Evolutionary conservation across 2,329 filamentous ascomycete species (phyloP).

Genomic region (Arthrobotrys entomopaga): DNA sequence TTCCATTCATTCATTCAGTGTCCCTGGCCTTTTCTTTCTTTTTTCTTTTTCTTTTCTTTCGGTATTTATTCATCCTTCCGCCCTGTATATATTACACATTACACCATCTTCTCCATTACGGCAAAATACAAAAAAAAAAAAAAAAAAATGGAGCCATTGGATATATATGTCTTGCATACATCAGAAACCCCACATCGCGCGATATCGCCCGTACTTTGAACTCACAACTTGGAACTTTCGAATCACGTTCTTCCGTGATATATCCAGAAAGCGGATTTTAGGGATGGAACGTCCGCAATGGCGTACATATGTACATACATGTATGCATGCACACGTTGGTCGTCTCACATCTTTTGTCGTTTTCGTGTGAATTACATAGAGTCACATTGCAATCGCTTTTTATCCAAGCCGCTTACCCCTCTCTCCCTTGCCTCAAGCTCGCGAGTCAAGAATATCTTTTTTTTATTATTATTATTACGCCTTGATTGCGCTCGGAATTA

Average conservation of each 20-base stretch:
- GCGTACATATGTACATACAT: neutral
- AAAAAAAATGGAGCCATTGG: constrained; percentile 9
- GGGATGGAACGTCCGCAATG: neutral
- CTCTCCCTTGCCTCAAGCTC: neutral
- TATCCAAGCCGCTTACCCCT: constrained; percentile 35
- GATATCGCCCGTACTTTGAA: too few species aligned
- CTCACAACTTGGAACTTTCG: neutral
- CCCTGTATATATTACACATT: constrained; percentile 46
- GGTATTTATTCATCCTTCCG: constrained; percentile 37
- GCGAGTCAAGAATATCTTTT: neutral
- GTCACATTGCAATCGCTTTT: constrained; percentile 40
- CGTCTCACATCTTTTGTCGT: too few species aligned
- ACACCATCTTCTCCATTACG: constrained; percentile 17
- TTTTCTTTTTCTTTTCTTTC: constrained; percentile 17
- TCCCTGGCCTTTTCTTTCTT: neutral
- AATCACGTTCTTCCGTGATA: neutral
- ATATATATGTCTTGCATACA: constrained; percentile 33
- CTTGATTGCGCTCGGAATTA: constrained; percentile 42
- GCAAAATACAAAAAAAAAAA: constrained; percentile 43
- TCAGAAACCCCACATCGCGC: neutral
- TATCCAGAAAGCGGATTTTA: too few species aligned
- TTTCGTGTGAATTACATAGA: constrained; percentile 1
- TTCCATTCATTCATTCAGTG: neutral
- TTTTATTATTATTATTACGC: constrained; percentile 41
- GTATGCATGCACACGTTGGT: too few species aligned